Evolutionary conservation across 2,329 filamentous ascomycete species (phyloP), one percentile per base, ranked within the genome.

Genomic region (Botrytis sinoallii): DNA sequence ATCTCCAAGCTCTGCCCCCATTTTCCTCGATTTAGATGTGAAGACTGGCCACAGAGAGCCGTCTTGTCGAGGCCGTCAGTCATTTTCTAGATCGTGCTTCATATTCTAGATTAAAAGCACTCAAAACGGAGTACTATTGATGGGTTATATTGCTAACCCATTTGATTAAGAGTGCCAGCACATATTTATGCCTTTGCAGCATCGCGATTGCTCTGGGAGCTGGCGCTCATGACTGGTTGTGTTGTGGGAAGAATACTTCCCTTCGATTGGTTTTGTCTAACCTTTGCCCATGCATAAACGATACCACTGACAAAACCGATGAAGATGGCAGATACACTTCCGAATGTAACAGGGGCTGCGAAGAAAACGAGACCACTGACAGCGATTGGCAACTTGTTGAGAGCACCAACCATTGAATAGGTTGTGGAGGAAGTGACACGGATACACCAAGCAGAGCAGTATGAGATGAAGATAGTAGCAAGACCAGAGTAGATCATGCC

Each of bases 401-500:
- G 87, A 29, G 95, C 94, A 76, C 96, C 96, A 73, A 98, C 96
- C 95, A 99, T 98, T 44, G 93, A 97, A 86, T 98, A 99, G 3
- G 96, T 99, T 14, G 96, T 99, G 29, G 95, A 98, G 0, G 95
- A 97, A 12, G 96, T 98, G 77, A 97, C 93, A 78, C 96, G 95
- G 77, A 99, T 97, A 82, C 96, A 98, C 96, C 96, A 99, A 55
- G 96, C 96, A 25, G 95, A 98, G 81, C 94, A 97, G 88, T 99
- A 99, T n/a, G 95, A 98, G 83, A 99, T 99, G 85, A 98, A 97
- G 81, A 98, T 95, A 69, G 95, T 93, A 52, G 91, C 95, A 71
- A 98, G 87, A 75, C 96, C 96, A 8, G 96, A 98, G 84, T 98
- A 92, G 80, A 98, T 85, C 93, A 98, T 98, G 81, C 95, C 93